phyloP scores from a whole-genome alignment of 2,329 filamentous ascomycete genomes.

The Clonostachys chloroleuca region DNA sequence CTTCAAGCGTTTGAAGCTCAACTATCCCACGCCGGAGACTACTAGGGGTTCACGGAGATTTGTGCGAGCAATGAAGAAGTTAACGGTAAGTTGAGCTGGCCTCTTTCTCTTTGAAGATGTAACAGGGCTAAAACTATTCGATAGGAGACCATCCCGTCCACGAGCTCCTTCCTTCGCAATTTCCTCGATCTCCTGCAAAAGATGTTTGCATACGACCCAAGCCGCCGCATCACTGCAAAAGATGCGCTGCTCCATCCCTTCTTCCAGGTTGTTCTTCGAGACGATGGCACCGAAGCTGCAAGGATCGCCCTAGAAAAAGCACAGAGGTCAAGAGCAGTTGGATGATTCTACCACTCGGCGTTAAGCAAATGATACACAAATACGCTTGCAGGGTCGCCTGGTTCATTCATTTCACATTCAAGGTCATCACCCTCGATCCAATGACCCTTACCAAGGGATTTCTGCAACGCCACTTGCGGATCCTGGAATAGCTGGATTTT shows the following conservation, averaged over 20 bases:
- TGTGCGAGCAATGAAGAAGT: constrained; percentile 66
- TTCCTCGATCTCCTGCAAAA: constrained; percentile 61
- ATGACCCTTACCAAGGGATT: too few species aligned
- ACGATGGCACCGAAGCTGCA: constrained; percentile 64
- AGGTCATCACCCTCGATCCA: too few species aligned
- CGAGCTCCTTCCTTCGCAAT: constrained; percentile 53
- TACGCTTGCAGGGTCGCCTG: too few species aligned
- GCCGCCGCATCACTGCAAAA: constrained; percentile 61
- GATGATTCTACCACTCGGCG: too few species aligned
- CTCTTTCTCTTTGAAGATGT: too few species aligned
- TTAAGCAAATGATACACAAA: too few species aligned
- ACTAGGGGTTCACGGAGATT: constrained; percentile 61
- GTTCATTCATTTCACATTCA: too few species aligned
- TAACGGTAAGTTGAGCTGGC: constrained; percentile 44
- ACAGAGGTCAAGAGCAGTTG: too few species aligned
- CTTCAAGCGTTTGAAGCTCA: constrained; percentile 61
- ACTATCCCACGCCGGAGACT: constrained; percentile 61
- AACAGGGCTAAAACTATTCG: not conserved
- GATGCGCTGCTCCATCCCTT: constrained; percentile 62
- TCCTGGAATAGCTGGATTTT: too few species aligned
- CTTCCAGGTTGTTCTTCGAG: constrained; percentile 60
- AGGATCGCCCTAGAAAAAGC: constrained; percentile 51
- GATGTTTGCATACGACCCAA: constrained; percentile 66
- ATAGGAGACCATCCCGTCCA: constrained; percentile 61
- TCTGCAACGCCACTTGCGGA: too few species aligned